Base-by-base conservation (phyloP, 2,329 filamentous ascomycete genomes). In the Dendryphion nanum region DNA sequence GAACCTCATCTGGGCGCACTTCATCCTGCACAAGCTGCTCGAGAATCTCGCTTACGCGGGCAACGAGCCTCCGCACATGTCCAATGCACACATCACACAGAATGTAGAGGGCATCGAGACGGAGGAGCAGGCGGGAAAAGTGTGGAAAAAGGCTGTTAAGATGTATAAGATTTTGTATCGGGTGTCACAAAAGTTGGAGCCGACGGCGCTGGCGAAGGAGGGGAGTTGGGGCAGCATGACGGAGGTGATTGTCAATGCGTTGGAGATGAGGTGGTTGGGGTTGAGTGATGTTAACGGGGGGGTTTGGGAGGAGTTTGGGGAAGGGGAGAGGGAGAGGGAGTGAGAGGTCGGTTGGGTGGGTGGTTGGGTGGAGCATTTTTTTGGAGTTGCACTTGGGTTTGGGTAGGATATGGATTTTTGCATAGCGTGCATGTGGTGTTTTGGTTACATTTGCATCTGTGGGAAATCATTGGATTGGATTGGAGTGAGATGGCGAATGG, bases 1-100 rank as follows among this genome's bases (percentile, higher is more conserved):
- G 2, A 85, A 84, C 47, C 66, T 82, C 12, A 67, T 83, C 12
- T 85, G 81, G 81, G 61, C 82, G 16, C 74, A 80, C 34, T 82
- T 81, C 52, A 61, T 85, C 4, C 68, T 83, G 10, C 70, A 74
- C 41, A 76, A 75, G 47, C 67, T 85, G 1, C 59, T 82, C 17
- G 53, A 62, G 30, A 61, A 71, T 36, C 41, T 73, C n/a, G 32
- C 39, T 7, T 55, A 48, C 54, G 4, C 29, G 3, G 35, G 33
- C 6, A 41, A 35, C 18, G 44, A 47, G 15, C 67, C 67, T 5
- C 21, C 48, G 3, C 14, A 29, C 13, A 33, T 50, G 2, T 42
- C 50, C 2, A 30, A 43, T 1, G 30, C 44, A 2, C 38, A 50
- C 13, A 36, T 51, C 10, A 51, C 50, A 45, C 33, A 33, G 8